phyloP scores from a whole-genome alignment of 2,329 filamentous ascomycete species.

The Ophiocordyceps camponoti-floridani region DNA sequence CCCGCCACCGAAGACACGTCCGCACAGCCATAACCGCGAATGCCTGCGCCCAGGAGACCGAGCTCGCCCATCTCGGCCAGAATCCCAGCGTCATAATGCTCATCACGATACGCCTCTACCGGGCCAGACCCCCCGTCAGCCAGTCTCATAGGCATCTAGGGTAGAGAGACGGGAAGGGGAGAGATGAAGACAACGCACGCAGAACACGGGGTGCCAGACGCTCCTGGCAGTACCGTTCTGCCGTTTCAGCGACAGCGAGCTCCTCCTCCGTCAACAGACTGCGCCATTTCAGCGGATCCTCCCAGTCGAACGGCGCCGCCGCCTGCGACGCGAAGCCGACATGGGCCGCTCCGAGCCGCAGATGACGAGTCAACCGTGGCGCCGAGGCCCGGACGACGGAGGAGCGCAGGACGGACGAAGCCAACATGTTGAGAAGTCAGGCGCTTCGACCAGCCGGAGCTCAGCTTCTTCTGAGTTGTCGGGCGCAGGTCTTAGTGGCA shows the following conservation, averaged over 20 bases:
- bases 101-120: constrained; percentile 65
- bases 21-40: constrained; percentile 76
- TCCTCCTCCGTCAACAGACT: constrained; percentile 81
- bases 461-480: neutral
- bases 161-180: neutral
- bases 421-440: neutral
- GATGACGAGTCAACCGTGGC: constrained; percentile 4
- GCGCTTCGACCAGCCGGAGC: neutral
- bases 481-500: neutral
- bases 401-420: neutral
- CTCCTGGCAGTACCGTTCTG: constrained; percentile 88
- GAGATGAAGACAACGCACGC: constrained; percentile 32
- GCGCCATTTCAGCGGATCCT: constrained; percentile 64
- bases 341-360: constrained; percentile 8
- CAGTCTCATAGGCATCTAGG: neutral
- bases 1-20: constrained; percentile 75
- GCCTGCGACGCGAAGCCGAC: constrained; percentile 18
- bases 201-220: constrained; percentile 69
- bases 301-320: constrained; percentile 56
- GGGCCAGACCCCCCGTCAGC: neutral
- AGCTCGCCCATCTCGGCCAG: constrained; percentile 84
- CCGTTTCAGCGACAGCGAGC: constrained; percentile 73
- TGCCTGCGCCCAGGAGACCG: constrained; percentile 72
- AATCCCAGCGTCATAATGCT: constrained; percentile 72
- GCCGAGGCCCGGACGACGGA: neutral